Conservation (phyloP, 306 rosid genomes). For the Datisca glomerata region DNA sequence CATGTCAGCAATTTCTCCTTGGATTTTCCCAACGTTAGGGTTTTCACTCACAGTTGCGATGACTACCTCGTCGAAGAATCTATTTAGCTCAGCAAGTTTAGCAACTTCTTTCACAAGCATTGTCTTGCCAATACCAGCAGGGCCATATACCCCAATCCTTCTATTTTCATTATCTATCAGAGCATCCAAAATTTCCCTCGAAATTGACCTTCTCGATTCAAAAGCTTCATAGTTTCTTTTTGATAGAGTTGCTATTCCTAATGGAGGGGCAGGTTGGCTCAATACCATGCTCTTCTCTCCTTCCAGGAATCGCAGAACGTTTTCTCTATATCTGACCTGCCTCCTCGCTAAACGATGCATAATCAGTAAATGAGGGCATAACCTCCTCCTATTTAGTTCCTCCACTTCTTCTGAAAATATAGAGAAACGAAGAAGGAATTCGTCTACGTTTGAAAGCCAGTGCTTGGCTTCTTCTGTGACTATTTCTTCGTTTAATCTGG, state of each 20-base stretch:
- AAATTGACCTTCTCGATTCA: constrained; percentile 9
- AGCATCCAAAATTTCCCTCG: constrained; percentile 9
- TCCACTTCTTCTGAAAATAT: too few relatives aligned
- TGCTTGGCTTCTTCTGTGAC: too few relatives aligned
- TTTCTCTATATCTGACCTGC: too few relatives aligned
- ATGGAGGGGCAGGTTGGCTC: not conserved
- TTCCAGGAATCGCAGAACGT: too few relatives aligned
- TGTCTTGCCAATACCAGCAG: constrained; percentile 18
- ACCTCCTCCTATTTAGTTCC: too few relatives aligned
- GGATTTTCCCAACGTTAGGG: constrained; percentile 4
- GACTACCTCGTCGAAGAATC: constrained; percentile 9
- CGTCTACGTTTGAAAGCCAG: too few relatives aligned
- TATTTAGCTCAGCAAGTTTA: not conserved
- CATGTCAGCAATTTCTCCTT: constrained; percentile 8
- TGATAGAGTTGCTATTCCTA: not conserved
- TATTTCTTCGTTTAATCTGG: too few relatives aligned
- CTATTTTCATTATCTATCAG: constrained; percentile 2
- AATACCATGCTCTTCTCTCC: too few relatives aligned
- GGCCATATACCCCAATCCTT: constrained; percentile 12
- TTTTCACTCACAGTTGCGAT: constrained; percentile 7
- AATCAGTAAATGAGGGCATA: too few relatives aligned
- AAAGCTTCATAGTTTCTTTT: constrained; percentile 6
- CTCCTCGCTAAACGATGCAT: too few relatives aligned
- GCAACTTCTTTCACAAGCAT: constrained; percentile 8
- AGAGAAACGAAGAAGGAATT: too few relatives aligned